These are phyloP conservation scores for Pulveroboletus sp. DNA, from an alignment of 768 basidiomycete genomes.

Conservation along the genomic window DNA sequence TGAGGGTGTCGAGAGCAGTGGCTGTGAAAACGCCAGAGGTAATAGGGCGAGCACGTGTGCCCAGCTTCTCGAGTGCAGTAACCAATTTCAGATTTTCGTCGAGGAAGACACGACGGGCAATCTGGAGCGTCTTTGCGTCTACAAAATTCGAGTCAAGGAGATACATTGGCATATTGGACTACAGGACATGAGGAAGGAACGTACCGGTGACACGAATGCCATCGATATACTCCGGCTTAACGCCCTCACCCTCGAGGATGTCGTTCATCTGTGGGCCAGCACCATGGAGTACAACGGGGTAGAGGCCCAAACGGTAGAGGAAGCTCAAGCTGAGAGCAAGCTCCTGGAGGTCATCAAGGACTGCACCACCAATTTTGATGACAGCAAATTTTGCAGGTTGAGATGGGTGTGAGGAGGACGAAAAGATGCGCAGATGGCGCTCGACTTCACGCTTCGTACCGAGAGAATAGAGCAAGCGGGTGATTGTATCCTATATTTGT, in stretches of 20 bases:
- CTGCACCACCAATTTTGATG: slow-evolving; percentile 96
- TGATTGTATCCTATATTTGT: slow-evolving; percentile 86
- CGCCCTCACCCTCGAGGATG: slow-evolving; percentile 87
- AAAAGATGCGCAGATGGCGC: slow-evolving; percentile 96
- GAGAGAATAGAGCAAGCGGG: slow-evolving; percentile 92
- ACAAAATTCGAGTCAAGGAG: neutral
- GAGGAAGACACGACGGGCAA: slow-evolving; percentile 94
- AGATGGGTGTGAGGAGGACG: slow-evolving; percentile 83
- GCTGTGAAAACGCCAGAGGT: slow-evolving; percentile 97
- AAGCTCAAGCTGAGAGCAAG: slow-evolving; percentile 94
- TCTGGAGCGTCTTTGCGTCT: slow-evolving; percentile 92
- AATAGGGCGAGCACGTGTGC: slow-evolving; percentile 95
- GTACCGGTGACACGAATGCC: slow-evolving; percentile 94
- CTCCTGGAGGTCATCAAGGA: slow-evolving; percentile 87
- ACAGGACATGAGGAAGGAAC: slow-evolving; percentile 20
- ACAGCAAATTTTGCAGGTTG: slow-evolving; percentile 95
- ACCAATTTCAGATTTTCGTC: slow-evolving; percentile 97
- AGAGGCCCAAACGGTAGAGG: slow-evolving; percentile 94
- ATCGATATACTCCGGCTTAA: slow-evolving; percentile 95
- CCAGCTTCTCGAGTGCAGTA: slow-evolving; percentile 85
- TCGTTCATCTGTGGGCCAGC: slow-evolving; percentile 94
- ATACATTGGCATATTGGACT: neutral
- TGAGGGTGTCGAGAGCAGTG: slow-evolving; percentile 90
- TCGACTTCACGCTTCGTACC: slow-evolving; percentile 97
- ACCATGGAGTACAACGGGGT: slow-evolving; percentile 95